A percentile compares a stretch with the other conserved stretches of the same genome.
Conservation (phyloP, 2,329 filamentous ascomycete species). For the Gaeumannomyces tritici region DNA sequence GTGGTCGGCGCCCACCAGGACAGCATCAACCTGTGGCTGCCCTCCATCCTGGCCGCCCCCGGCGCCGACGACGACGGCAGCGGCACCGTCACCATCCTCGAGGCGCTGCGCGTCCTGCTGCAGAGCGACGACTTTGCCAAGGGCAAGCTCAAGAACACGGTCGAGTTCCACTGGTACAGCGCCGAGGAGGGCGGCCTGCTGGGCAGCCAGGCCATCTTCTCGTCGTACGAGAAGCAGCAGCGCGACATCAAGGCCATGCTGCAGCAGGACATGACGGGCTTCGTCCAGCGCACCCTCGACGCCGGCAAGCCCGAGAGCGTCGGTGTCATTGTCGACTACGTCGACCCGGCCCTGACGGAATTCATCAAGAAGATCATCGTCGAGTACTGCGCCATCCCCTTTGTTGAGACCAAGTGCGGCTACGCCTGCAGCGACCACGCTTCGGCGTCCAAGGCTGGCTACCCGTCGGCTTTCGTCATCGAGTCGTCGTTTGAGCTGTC, state of each 20-base stretch:
- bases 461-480: conserved; percentile 55
- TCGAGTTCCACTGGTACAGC: conserved; percentile 96
- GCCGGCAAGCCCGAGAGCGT: conserved; percentile 77
- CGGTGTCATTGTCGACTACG: conserved; percentile 87
- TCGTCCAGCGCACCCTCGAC: conserved; percentile 71
- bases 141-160: conserved; percentile 70
- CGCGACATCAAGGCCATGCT: conserved; percentile 90
- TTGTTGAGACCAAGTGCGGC: conserved; percentile 38
- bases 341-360: conserved; percentile 69
- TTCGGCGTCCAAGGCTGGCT: conserved; percentile 56
- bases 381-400: conserved; percentile 70
- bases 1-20: conserved; percentile 91
- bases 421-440: conserved; percentile 60
- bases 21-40: conserved; percentile 87
- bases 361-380: conserved; percentile 88
- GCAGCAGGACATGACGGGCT: conserved; percentile 97
- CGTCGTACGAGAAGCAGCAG: conserved; percentile 61
- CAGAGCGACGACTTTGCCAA: conserved; percentile 58
- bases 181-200: conserved; percentile 83
- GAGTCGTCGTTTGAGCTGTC: conserved; percentile 49
- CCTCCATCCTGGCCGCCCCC: conserved; percentile 72
- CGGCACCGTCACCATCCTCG: conserved; percentile 88
- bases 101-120: conserved; percentile 76
- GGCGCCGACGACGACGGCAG: conserved; percentile 95
- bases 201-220: conserved; percentile 84